These are phyloP conservation scores for Castanopsis chinensis DNA, from an alignment of 306 rosid genomes.

Conservation along the genomic window DNA sequence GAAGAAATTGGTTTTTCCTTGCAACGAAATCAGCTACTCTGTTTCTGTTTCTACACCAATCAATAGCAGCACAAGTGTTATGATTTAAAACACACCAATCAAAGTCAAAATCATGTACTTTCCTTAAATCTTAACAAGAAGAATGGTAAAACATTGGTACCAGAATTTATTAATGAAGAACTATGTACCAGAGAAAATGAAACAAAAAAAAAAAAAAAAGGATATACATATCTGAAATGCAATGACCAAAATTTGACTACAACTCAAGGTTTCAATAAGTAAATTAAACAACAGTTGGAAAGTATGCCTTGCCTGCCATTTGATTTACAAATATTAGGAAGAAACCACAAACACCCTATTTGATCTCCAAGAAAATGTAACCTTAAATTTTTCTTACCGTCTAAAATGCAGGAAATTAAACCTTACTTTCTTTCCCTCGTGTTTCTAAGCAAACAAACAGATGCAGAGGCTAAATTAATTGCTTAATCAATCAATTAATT, in stretches of 20 bases:
- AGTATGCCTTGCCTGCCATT: background rate
- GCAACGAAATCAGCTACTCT: no score
- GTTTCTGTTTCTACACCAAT: no score
- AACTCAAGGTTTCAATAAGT: background rate
- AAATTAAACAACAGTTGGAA: background rate
- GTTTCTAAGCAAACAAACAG: conserved; percentile 12
- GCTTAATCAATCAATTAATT: no score
- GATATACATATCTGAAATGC: background rate
- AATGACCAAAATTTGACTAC: background rate
- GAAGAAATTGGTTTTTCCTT: no score
- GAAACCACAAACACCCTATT: background rate
- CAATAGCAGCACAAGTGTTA: no score
- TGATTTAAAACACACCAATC: no score
- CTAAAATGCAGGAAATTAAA: background rate
- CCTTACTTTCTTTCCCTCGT: background rate
- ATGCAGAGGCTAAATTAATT: background rate
- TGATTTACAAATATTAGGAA: background rate
- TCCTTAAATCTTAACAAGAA: no score
- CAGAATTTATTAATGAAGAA: no score
- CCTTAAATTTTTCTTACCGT: background rate
- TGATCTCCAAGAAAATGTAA: background rate
- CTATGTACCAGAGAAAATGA: no score
- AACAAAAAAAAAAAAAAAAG: no score
- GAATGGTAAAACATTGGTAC: no score
- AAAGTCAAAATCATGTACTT: no score